phyloP scores from a whole-genome alignment of 352 stramenopile genomes.

The Phytophthora pistaciae region DNA sequence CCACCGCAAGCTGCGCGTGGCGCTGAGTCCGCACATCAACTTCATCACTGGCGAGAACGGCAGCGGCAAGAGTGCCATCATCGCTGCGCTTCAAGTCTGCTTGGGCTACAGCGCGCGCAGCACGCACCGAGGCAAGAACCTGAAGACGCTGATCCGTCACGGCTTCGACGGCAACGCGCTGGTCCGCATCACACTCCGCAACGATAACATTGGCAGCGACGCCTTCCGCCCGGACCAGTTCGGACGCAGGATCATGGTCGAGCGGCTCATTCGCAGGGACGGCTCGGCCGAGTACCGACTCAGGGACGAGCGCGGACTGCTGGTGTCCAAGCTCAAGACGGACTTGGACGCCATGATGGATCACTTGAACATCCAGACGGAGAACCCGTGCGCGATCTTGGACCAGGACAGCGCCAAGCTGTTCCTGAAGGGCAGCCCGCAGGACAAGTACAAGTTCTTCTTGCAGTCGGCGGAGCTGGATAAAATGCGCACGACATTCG shows the following conservation, averaged over 20 bases:
- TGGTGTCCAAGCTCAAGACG: slow-evolving; percentile 90
- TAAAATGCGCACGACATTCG: slow-evolving; percentile 88
- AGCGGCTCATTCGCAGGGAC: slow-evolving; percentile 90
- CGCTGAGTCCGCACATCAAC: slow-evolving; percentile 85
- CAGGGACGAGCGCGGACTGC: slow-evolving; percentile 60
- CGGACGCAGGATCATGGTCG: slow-evolving; percentile 94
- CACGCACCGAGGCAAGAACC: slow-evolving; percentile 95
- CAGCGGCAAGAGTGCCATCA: slow-evolving; percentile 97
- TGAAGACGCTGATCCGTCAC: slow-evolving; percentile 97
- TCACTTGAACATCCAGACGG: slow-evolving; percentile 95
- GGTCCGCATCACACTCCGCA: slow-evolving; percentile 94
- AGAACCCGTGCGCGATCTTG: slow-evolving; percentile 97
- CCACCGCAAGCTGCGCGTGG: slow-evolving; percentile 93
- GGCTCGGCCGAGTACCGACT: slow-evolving; percentile 81
- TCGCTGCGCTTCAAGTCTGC: slow-evolving; percentile 98
- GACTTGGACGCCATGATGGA: slow-evolving; percentile 96
- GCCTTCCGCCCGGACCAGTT: slow-evolving; percentile 93
- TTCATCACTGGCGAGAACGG: slow-evolving; percentile 95
- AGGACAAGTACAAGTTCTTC: slow-evolving; percentile 99
- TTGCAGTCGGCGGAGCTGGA: slow-evolving; percentile 96
- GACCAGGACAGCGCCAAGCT: slow-evolving; percentile 99
- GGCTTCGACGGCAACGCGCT: slow-evolving; percentile 88
- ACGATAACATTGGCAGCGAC: slow-evolving; percentile 88
- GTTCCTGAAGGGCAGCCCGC: slow-evolving; percentile 95
- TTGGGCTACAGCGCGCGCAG: slow-evolving; percentile 92